These are phyloP conservation scores for Polyplosphaeria fusca DNA, from an alignment of 495 filamentous ascomycete genomes.

Conservation along the genomic window DNA sequence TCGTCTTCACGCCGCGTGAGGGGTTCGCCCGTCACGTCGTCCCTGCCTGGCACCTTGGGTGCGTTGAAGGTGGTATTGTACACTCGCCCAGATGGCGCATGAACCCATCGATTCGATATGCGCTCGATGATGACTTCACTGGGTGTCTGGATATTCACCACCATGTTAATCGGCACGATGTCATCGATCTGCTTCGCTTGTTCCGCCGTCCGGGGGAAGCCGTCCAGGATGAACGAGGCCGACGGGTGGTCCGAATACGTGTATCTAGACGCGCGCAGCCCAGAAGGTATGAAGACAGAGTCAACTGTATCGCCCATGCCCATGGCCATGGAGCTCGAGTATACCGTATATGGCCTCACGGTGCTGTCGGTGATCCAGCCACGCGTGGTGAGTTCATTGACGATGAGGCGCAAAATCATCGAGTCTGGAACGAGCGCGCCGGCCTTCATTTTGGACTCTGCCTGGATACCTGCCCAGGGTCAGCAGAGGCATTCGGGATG, in stretches of 20 bases:
- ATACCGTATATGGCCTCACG: conserved; percentile 41
- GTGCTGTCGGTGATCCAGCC: conserved; percentile 66
- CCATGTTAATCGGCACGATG: conserved; percentile 87
- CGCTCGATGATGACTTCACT: conserved; percentile 78
- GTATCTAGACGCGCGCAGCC: conserved; percentile 31
- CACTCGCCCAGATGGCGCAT: conserved; percentile 83
- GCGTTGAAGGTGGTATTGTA: conserved; percentile 93
- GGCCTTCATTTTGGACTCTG: conserved; percentile 78
- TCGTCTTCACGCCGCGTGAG: conserved; percentile 83
- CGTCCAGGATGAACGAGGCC: conserved; percentile 92
- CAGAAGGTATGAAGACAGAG: conserved; percentile 40
- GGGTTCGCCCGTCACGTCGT: conserved; percentile 88
- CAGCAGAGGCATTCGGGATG: conserved; percentile 1
- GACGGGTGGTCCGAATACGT: conserved; percentile 60
- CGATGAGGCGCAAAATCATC: conserved; percentile 87
- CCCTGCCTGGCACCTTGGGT: conserved; percentile 73
- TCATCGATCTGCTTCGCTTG: conserved; percentile 76
- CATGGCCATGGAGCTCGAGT: conserved; percentile 29
- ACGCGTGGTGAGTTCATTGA: conserved; percentile 74
- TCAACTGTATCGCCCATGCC: conserved; percentile 33
- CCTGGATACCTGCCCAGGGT: conserved; percentile 67
- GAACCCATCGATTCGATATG: conserved; percentile 88
- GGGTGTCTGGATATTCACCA: conserved; percentile 66
- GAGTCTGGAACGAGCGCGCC: conserved; percentile 83
- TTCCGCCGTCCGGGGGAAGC: conserved; percentile 82